These are phyloP conservation scores for Suillus ampliporus DNA, from an alignment of 768 basidiomycete species.

Conservation along the genomic window DNA sequence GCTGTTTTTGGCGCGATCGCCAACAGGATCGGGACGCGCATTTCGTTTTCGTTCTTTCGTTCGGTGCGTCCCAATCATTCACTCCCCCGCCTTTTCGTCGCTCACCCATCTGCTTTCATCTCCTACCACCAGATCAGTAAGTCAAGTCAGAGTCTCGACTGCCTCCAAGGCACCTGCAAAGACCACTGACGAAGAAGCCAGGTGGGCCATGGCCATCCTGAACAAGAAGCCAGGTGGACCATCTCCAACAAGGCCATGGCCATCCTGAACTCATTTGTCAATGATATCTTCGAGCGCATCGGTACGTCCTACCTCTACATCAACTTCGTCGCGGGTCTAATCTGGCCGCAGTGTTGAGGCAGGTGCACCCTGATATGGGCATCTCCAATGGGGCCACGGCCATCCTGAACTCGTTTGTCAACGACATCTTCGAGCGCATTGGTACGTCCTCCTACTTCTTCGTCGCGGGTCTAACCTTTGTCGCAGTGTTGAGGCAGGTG, in stretches of 20 bases:
- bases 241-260: slow-evolving; percentile 98
- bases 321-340: slow-evolving; percentile 50
- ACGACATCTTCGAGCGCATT: slow-evolving; percentile 89
- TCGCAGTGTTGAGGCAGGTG: too few relatives aligned
- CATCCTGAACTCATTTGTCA: slow-evolving; percentile 90
- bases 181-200: slow-evolving; percentile 37
- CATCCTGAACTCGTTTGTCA: slow-evolving; percentile 90
- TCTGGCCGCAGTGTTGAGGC: too few relatives aligned
- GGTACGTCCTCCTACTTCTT: too few relatives aligned
- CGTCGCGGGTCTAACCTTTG: too few relatives aligned
- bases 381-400: slow-evolving; percentile 97
- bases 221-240: slow-evolving; percentile 59
- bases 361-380: slow-evolving; percentile 25
- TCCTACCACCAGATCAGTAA: background rate
- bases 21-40: too few relatives aligned
- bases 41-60: too few relatives aligned
- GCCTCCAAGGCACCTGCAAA: slow-evolving; percentile 65
- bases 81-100: too few relatives aligned
- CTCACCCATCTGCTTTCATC: background rate
- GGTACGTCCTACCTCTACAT: too few relatives aligned
- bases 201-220: too few relatives aligned
- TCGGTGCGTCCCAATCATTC: background rate
- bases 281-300: slow-evolving; percentile 89
- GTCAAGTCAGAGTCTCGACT: slow-evolving; percentile 33
- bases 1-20: background rate